Base-by-base conservation (phyloP, 306 rosid species). In the Prunus salicina region DNA sequence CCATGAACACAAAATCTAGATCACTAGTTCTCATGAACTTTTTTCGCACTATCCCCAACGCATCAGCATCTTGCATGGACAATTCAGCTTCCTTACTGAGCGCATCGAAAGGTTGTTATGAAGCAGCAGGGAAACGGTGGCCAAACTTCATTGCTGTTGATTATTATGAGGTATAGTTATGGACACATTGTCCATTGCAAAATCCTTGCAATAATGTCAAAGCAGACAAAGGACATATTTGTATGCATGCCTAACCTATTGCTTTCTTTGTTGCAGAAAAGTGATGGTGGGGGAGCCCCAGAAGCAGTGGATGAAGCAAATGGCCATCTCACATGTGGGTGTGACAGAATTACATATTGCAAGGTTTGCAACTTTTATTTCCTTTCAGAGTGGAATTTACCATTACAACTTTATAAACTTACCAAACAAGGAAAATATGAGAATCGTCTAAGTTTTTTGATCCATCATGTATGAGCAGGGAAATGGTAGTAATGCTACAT, bases 231-330 rank as follows among this genome's bases (percentile, higher is more conserved):
- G 10, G 41, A 41, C 15, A 56, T 13, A 14, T 52, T 70, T 19
- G 8, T 30, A 34, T 32, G 50, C 32, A 20, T 56, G 58, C 38
- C 69, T 50, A 53, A 43, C 24, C 60, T 52, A 1, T 13, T 28
- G 55, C 4, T 47, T 74, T 67, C 25, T 2, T 34, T 83, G 74
- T 72, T 87, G 82, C 79, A 96, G 99, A 91, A 85, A 69, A 96
- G 77, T 82, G 99, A 96, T 67, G 99, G 99, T 2, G 96, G 98
- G 60, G 99, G 99, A 75, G 97, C 96, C 71, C 73, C 98, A n/a
- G 89, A 92, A 80, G 97, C 93, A 3, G 97, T 90, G 80, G 98
- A 96, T 83, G 79, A 79, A 84, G 93, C 97, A 34, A 96, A 88
- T 20, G 99, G 99, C 47, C 99, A 91, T 74, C 89, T 92, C 79